Evolutionary conservation across 257 asterid genomes (phyloP).

Genomic region (Rhazya stricta): DNA sequence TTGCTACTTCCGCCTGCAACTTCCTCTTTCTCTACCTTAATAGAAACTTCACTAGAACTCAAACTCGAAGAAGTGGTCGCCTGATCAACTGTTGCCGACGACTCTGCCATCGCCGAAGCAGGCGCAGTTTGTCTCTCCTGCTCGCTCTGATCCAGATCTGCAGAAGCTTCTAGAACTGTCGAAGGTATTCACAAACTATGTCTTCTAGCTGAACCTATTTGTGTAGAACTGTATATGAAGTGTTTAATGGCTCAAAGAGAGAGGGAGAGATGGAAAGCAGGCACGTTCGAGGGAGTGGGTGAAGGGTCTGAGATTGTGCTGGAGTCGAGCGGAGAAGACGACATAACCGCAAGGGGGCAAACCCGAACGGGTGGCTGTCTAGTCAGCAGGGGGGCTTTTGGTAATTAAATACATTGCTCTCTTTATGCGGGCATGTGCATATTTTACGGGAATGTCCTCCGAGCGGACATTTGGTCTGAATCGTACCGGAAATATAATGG

Average conservation of each 20-base stretch:
- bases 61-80: conserved; percentile 32
- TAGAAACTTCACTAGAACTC: conserved; percentile 29
- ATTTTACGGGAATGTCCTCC: not conserved
- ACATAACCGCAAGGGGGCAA: conserved; percentile 4
- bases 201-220: not conserved
- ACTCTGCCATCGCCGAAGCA: conserved; percentile 41
- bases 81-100: conserved; percentile 26
- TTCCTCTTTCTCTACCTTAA: conserved; percentile 39
- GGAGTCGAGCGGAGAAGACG: conserved; percentile 18
- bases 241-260: not conserved
- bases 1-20: conserved; percentile 21
- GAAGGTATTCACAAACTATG: not conserved
- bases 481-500: too few species aligned
- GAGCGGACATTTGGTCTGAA: not conserved
- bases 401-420: not conserved
- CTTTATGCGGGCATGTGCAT: not conserved
- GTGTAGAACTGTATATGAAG: not conserved
- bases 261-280: not conserved
- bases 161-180: conserved; percentile 18
- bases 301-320: conserved; percentile 9
- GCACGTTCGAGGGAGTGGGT: conserved; percentile 14
- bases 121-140: conserved; percentile 20
- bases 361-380: not conserved
- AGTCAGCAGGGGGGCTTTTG: conserved; percentile 10
- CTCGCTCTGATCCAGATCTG: conserved; percentile 48